phyloP scores from a whole-genome alignment of 805 yeast genomes.

The Cyberlindnera amylophila region DNA sequence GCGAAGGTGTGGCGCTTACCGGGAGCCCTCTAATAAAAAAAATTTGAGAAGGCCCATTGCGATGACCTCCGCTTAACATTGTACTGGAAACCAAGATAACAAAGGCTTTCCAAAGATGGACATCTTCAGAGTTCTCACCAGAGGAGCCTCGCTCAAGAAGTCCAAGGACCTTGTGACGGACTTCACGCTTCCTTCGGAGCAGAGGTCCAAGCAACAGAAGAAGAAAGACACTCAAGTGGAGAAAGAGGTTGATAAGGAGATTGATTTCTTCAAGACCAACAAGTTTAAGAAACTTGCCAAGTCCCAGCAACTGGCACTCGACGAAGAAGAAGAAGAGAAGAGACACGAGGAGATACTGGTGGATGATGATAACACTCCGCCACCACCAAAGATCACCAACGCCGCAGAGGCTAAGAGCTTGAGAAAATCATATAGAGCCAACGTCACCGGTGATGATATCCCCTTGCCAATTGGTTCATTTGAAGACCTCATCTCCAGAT shows the following conservation, averaged over 20 bases:
- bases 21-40: not conserved
- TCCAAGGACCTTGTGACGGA: conserved; percentile 32
- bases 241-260: conserved; percentile 60
- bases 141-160: conserved; percentile 81
- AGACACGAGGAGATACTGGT: conserved; percentile 11
- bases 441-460: conserved; percentile 77
- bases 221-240: conserved; percentile 39
- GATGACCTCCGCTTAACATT: not conserved
- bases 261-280: conserved; percentile 76
- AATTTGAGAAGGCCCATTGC: not conserved
- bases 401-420: conserved; percentile 57
- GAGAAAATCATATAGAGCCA: conserved; percentile 59
- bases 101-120: conserved; percentile 59
- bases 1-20: not conserved
- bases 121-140: conserved; percentile 74
- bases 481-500: conserved; percentile 70
- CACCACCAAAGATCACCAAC: conserved; percentile 40
- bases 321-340: conserved; percentile 28
- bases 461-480: conserved; percentile 93
- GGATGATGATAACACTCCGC: conserved; percentile 19
- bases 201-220: conserved; percentile 20
- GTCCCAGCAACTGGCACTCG: conserved; percentile 25
- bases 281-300: conserved; percentile 30
- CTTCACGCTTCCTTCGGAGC: conserved; percentile 28
- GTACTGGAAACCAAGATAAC: no score